Evolutionary conservation across 2,329 filamentous ascomycete species (phyloP).

Genomic region (Lachnum nothofagi): DNA sequence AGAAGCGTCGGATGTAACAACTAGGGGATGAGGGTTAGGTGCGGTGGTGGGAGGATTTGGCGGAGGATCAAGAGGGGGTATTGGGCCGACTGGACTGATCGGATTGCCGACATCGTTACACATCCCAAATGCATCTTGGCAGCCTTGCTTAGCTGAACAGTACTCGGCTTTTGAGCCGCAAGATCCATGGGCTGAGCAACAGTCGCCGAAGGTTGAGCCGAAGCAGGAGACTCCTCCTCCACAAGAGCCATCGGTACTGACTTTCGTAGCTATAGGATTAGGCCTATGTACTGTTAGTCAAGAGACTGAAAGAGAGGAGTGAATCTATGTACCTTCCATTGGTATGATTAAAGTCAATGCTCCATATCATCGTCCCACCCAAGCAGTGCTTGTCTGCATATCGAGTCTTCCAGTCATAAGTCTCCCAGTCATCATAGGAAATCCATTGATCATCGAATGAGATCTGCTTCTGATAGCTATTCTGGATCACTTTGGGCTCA

Average conservation of each 20-base stretch:
- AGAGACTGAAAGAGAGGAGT: neutral
- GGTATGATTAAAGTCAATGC: conserved; percentile 24
- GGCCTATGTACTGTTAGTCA: neutral
- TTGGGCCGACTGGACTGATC: too few species aligned
- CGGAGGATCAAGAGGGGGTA: too few species aligned
- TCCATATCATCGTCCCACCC: conserved; percentile 29
- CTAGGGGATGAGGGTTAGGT: neutral
- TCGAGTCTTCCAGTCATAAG: conserved; percentile 31
- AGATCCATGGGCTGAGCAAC: conserved; percentile 13
- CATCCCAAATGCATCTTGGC: conserved; percentile 15
- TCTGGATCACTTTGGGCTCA: conserved; percentile 23
- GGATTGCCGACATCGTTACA: conserved; percentile 3
- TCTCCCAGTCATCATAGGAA: conserved; percentile 37
- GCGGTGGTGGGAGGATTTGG: too few species aligned
- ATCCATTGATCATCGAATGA: conserved; percentile 40
- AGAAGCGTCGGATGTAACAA: neutral
- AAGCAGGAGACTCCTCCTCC: conserved; percentile 8
- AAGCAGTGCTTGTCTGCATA: conserved; percentile 29
- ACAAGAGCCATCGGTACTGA: conserved; percentile 13
- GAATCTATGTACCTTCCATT: conserved; percentile 19
- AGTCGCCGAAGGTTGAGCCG: conserved; percentile 10
- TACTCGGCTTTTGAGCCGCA: conserved; percentile 12
- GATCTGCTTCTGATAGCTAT: conserved; percentile 24
- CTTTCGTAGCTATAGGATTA: neutral
- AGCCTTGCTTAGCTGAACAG: conserved; percentile 14